Percentiles rank a stretch among this genome's conserved stretches.
Evolutionary conservation across 768 basidiomycete species (phyloP).

Genomic region (Thelephora ganbajun): DNA sequence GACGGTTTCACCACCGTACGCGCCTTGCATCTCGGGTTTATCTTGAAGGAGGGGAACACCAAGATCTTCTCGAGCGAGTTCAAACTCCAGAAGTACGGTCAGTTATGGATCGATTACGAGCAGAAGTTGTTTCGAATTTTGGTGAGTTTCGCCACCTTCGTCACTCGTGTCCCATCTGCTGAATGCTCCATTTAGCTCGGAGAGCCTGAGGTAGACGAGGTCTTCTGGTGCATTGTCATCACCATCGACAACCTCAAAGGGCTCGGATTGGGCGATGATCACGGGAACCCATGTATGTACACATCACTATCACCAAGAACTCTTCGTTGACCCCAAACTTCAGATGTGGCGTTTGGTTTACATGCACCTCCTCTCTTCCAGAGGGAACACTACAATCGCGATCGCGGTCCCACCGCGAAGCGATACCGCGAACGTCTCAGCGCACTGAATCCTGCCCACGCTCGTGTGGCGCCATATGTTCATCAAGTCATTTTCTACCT

Average conservation of each 20-base stretch:
- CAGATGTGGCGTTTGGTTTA: constrained; percentile 59
- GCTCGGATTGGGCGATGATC: constrained; percentile 47
- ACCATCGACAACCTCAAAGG: constrained; percentile 43
- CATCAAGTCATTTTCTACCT: constrained; percentile 56
- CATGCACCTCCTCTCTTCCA: constrained; percentile 53
- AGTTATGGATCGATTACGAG: constrained; percentile 51
- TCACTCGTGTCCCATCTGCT: neutral
- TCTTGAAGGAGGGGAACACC: constrained; percentile 20
- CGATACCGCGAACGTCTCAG: constrained; percentile 47
- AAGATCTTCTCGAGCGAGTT: constrained; percentile 54
- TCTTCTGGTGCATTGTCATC: constrained; percentile 37
- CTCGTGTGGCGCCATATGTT: constrained; percentile 50
- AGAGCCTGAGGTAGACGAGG: constrained; percentile 34
- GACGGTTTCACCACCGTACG: constrained; percentile 36
- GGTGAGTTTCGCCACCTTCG: constrained; percentile 22
- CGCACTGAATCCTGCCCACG: constrained; percentile 44
- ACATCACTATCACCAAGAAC: neutral
- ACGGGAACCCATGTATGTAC: constrained; percentile 46
- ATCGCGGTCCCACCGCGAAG: constrained; percentile 29
- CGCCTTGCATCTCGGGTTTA: constrained; percentile 56
- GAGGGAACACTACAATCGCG: constrained; percentile 40
- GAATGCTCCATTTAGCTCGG: constrained; percentile 31
- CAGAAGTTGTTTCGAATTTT: constrained; percentile 50
- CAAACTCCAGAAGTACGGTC: constrained; percentile 27
- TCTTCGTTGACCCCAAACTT: neutral